These are phyloP conservation scores for Corrigiola litoralis DNA, from an alignment of 179 eudicot species.

Conservation along the genomic window DNA sequence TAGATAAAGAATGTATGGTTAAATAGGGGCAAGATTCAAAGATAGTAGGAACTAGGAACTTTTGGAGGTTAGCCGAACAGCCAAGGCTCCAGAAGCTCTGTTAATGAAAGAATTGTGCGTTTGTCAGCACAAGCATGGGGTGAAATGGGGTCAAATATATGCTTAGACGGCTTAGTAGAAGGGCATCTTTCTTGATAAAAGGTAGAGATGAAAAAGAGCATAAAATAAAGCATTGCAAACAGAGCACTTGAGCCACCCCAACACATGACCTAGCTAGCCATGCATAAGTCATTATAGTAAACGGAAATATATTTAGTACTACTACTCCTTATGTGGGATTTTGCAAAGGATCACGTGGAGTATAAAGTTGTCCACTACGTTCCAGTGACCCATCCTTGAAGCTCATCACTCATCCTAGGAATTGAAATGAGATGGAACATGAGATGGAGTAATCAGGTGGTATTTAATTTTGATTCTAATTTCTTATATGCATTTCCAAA, in stretches of 20 bases:
- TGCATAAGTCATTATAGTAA: not conserved
- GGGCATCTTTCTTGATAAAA: conserved; percentile 26
- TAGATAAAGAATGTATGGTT: too few species aligned
- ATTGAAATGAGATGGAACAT: too few species aligned
- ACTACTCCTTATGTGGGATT: conserved; percentile 1
- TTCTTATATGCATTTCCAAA: too few species aligned
- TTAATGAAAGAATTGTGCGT: conserved; percentile 11
- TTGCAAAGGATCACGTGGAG: conserved; percentile 8
- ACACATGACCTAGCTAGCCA: not conserved
- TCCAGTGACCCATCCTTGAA: not conserved
- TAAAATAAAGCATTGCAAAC: not conserved
- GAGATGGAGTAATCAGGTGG: too few species aligned
- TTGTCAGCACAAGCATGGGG: conserved; percentile 9
- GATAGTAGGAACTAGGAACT: not conserved
- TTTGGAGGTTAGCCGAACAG: not conserved
- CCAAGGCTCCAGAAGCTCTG: not conserved
- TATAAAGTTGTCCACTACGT: conserved; percentile 1
- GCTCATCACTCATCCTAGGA: not conserved
- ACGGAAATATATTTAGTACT: too few species aligned
- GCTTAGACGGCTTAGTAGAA: not conserved
- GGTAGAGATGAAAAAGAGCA: not conserved
- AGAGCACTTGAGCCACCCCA: not conserved
- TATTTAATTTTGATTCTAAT: too few species aligned
- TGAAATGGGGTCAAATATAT: not conserved
- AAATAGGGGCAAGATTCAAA: not conserved